Evolutionary conservation across 352 stramenopile species (phyloP), one percentile per base, ranked within the genome.

Genomic region (Phytophthora sp.): DNA sequence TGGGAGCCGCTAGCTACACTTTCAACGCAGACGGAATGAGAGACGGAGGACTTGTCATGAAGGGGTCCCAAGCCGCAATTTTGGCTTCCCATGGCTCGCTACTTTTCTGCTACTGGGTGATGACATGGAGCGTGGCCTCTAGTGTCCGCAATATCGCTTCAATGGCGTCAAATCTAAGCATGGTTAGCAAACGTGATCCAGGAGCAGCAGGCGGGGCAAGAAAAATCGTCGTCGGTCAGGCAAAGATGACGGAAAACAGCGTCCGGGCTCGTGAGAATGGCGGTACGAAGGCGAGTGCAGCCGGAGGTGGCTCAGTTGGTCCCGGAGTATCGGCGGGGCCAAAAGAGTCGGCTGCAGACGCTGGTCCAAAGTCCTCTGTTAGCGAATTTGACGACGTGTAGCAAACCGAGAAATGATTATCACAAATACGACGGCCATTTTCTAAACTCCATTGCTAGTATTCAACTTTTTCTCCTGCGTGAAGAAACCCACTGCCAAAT

Each of bases 91-190:
- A 88, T 8, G 74, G 72, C 7, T 80, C 79, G 4, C 49, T 86
- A 11, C 50, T 88, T 1, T 45, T 70, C 32, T 88, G 79, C 54
- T 90, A 84, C 50, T 87, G 78, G 81, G 46, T 90, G n/a, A 78
- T 78, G 51, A 75, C 66, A 13, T 69, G 59, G 48, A 74, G 66
- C 27, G 48, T 74, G 11, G 66, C 66, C 20, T 70, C 53, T 1
- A 69, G 52, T 41, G 59, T 73, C 18, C 65, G 65, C 32, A 69
- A 67, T 30, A 67, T 72, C 31, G 50, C 37, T 11, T 68, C 63
- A 7, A 66, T 71, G 62, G 31, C 34, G 9, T 66, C 55, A 7
- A 66, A 56, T 12, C 34, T 62, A 13, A 66, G 48, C 23, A 71
- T 66, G 8, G 41, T 61, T 7, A 71, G 62, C 37, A 71, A 64